Conservation (phyloP, 306 rosid species). For the Sindora glabra region DNA sequence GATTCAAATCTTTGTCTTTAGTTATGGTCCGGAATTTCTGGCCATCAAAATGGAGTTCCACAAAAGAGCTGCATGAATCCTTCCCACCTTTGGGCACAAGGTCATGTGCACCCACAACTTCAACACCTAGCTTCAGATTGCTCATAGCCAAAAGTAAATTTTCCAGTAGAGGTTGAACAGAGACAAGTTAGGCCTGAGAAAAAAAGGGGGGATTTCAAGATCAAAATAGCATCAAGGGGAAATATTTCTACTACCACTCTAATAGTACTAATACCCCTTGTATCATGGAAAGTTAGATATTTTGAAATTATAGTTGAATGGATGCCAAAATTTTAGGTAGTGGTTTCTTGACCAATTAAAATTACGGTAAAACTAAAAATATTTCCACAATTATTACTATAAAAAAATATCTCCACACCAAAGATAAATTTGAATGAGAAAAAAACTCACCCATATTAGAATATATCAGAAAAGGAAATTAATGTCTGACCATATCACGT, state of each 20-base stretch:
- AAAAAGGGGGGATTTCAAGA: constrained; percentile 12
- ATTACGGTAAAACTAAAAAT: too few species aligned
- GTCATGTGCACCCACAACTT: constrained; percentile 75
- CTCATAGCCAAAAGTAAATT: constrained; percentile 40
- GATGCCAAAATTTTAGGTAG: too few species aligned
- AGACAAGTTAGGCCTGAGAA: constrained; percentile 25
- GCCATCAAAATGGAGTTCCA: constrained; percentile 78
- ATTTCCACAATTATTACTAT: too few species aligned
- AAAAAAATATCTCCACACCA: too few species aligned
- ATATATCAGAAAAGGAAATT: too few species aligned
- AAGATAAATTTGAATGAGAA: too few species aligned
- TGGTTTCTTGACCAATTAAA: too few species aligned
- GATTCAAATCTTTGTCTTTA: constrained; percentile 68
- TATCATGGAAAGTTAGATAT: too few species aligned
- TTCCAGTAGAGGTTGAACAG: neutral
- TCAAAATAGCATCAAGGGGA: neutral
- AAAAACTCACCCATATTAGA: too few species aligned
- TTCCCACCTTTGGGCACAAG: constrained; percentile 77
- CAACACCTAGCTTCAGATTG: constrained; percentile 68
- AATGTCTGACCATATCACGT: too few species aligned
- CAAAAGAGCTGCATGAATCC: constrained; percentile 55
- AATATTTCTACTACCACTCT: neutral
- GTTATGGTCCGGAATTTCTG: constrained; percentile 64
- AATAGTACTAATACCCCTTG: too few species aligned
- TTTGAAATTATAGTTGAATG: too few species aligned